Conservation (phyloP, 305 asterid genomes). For the Fraxinus platypoda region DNA sequence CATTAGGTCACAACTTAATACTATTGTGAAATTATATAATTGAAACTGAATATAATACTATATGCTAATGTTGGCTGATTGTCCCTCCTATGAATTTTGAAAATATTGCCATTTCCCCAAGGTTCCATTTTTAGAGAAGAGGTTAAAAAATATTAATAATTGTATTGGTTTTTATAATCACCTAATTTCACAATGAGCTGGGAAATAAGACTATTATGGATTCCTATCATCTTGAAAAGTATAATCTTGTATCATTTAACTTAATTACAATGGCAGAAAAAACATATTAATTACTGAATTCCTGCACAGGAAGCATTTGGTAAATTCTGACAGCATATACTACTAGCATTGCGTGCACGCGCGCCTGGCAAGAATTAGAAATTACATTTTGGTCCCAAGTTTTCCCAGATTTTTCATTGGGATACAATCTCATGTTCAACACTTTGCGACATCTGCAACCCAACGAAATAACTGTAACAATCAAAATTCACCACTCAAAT, state of each 20-base stretch:
- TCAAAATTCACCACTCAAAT: not conserved
- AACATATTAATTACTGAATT: not conserved
- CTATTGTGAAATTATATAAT: not conserved
- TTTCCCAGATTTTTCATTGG: constrained; percentile 67
- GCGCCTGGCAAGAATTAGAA: constrained; percentile 1
- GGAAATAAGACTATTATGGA: not conserved
- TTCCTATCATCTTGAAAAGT: not conserved
- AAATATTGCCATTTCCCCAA: not conserved
- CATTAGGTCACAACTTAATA: not conserved
- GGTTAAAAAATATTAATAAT: not conserved
- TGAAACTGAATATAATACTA: not conserved
- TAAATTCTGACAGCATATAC: not conserved
- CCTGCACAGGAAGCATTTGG: not conserved
- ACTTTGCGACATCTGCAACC: constrained; percentile 89
- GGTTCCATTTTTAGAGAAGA: not conserved
- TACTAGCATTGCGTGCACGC: not conserved
- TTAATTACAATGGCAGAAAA: not conserved
- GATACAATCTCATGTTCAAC: constrained; percentile 86
- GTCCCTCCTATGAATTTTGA: not conserved
- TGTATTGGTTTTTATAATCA: not conserved
- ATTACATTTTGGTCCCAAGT: constrained; percentile 89
- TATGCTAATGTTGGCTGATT: not conserved
- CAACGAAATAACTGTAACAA: constrained; percentile 19
- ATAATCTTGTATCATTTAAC: not conserved
- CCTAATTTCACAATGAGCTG: not conserved